Evolutionary conservation across 129 eudicot genomes (phyloP), one percentile per base, ranked within the genome.

Genomic region (Centaurea solstitialis): DNA sequence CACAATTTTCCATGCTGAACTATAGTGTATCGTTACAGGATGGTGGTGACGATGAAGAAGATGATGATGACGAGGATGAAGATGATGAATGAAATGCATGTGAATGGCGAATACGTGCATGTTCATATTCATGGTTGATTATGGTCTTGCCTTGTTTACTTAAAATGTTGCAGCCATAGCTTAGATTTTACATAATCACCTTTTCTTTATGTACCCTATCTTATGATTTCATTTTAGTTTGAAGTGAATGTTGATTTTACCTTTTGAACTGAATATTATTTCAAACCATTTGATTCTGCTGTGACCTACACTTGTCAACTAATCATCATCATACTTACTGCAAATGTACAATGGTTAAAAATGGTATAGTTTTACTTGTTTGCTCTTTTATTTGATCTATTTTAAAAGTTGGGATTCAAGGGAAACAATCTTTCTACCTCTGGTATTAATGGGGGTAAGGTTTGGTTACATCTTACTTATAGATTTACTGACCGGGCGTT

Each of bases 21-120:
- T n/a, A n/a, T n/a, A n/a, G n/a, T n/a, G 23, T 79, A 81, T 73
- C 12, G 37, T 75, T 50, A 68, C 73, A 82, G 86, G 86, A 76
- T 7, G 82, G 78, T 11, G 86, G 86, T 62, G 86, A 83, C 57
- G 98, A 89, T 10, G 93, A 85, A 0, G 97, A 83, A 0, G 97
- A 92, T 0, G 93, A 85, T 1, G 95, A 91, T 3, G 90, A 87
- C n/a, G 88, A 88, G 0, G 94, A 90, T 17, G 92, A 92, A 12
- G 97, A 92, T 37, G 94, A 92, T 40, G 89, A 87, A 33, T 92
- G 85, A 88, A 41, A 70, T 7, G 24, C 66, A 65, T 80, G 43
- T 64, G 75, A 73, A 79, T 68, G 76, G 73, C 73, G 47, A 81
- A 82, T 35, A 70, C 69, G 40, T 85, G 72, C 84, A 70, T 76